phyloP scores from a whole-genome alignment of 108 stramenopile genomes.

The Conticribra guillardii region DNA sequence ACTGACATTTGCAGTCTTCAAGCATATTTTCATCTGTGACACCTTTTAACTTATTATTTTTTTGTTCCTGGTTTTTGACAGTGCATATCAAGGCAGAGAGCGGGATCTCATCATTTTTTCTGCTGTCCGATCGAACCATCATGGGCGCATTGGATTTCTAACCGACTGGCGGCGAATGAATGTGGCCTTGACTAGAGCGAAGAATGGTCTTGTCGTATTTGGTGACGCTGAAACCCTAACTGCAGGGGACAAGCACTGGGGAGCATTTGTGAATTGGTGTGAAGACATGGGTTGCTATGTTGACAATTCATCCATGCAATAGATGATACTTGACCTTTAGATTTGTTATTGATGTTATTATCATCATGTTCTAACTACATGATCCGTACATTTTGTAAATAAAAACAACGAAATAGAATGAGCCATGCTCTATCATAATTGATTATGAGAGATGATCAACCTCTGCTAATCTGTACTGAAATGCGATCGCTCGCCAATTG shows the following conservation, averaged over 20 bases:
- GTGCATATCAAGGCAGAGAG: constrained; percentile 94
- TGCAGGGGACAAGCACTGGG: constrained; percentile 90
- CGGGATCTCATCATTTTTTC: constrained; percentile 94
- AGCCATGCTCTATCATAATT: too few relatives aligned
- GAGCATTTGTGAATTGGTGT: constrained; percentile 80
- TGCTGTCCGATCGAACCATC: constrained; percentile 91
- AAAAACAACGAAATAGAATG: too few relatives aligned
- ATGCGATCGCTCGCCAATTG: too few relatives aligned
- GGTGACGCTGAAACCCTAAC: constrained; percentile 91
- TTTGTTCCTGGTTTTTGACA: not conserved
- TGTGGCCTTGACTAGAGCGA: constrained; percentile 96
- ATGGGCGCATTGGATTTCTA: constrained; percentile 94
- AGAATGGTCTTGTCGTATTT: constrained; percentile 84
- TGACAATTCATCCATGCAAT: constrained; percentile 21
- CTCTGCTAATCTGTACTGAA: too few relatives aligned
- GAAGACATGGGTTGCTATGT: constrained; percentile 59
- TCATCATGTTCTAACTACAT: too few relatives aligned
- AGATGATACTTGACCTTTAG: not conserved
- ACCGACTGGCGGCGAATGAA: constrained; percentile 96
- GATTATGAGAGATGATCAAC: too few relatives aligned
- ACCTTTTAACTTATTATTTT: not conserved
- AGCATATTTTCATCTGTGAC: not conserved
- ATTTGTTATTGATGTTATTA: not conserved
- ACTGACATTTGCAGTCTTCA: not conserved
- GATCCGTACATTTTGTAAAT: too few relatives aligned